Base-by-base conservation (phyloP, 2,329 filamentous ascomycete species). In the Phialophora verrucosa region DNA sequence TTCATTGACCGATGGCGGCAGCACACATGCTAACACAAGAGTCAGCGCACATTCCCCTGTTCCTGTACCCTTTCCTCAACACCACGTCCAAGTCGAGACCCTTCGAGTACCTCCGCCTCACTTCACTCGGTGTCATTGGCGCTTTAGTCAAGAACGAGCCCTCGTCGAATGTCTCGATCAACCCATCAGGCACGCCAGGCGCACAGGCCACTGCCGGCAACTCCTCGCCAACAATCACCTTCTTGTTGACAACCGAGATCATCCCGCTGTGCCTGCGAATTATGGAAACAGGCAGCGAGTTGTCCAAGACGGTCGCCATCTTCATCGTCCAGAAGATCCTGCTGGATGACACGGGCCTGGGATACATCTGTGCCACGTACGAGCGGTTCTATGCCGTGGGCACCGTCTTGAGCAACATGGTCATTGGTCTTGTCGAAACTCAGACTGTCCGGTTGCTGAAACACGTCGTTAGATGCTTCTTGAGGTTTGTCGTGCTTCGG, bases 271-370 rank as follows among this genome's bases (percentile, higher is more conserved):
- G 95, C 78, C 88, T 99, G 53, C 90, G 95, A 68, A 99, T 99
- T 76, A 99, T 99, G 95, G 95, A 99, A 83, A 99, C 95, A 0
- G 95, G 95, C 58, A 97, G 93, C 0, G 95, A 99, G 80, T 86
- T 99, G 67, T 97, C 93, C 84, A 99, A 99, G 84, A 99, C 95
- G 0, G 95, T 99, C 14, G 95, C 95, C 65, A 99, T 99, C 74
- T 99, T 99, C 83, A 99, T 99, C 74, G 95, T 99, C 20, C 95
- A 99, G 80, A 99, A 99, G 85, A 99, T 99, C 29, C 82, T 99
- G 60, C 87, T 99, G 2, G 95, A 99, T 76, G 95, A 99, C 75
- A 94, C 96, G 74, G 95, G 95, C 3, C 85, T 99, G 69, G 95
- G 95, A 75, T 99, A 99, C 79, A 99, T 99, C 66, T 99, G 95